Evolutionary conservation across 225 moss, liverwort and hornwort species (phyloP), one percentile per base, ranked within the genome.

Genomic region (Ulota crispa): DNA sequence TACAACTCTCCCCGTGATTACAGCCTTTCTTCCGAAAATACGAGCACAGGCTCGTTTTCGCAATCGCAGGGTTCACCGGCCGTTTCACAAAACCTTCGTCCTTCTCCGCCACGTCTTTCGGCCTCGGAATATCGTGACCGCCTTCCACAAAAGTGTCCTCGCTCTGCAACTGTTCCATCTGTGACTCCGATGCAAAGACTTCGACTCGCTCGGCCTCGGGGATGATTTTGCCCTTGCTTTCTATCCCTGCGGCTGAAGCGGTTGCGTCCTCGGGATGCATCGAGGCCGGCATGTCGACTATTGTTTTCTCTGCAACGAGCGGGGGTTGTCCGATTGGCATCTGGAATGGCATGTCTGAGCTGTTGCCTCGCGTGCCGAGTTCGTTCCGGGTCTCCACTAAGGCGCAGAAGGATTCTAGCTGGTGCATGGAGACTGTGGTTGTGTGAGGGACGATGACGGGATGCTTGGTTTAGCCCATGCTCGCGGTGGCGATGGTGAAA

Each of bases 21-120:
- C 99, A 99, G 8, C 92, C 96, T 23, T 89, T 92, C 78, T 93
- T 99, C 54, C 99, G 93, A 70, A 94, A 99, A 73, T 96, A 99
- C 0, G 99, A 99, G 63, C 99, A 99, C 68, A 99, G 75, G 70
- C 99, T 99, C 6, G 99, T 94, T 66, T 99, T 99, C 42, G 85
- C 73, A 26, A 92, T 85, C 6, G 82, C 70, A 4, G 79, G 73
- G 75, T 89, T 85, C 74, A 37, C 61, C 8, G 80, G 66, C 36
- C 78, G 59, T 39, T 72, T 85, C 66, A 15, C 53, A 14, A 75
- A 28, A 2, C 53, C 77, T 0, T 83, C 72, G 30, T 14, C 66
- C 16, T 19, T 9, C 9, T 55, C 62, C 70, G 21, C 55, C 3
- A 10, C 39, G 7, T 68, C 81, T 65, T 45, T 81, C 63, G 50